A percentile compares a stretch with the other conserved stretches of the same genome.
Conservation (phyloP, 805 yeast species). For the Tetrapisispora taiwanensis region DNA sequence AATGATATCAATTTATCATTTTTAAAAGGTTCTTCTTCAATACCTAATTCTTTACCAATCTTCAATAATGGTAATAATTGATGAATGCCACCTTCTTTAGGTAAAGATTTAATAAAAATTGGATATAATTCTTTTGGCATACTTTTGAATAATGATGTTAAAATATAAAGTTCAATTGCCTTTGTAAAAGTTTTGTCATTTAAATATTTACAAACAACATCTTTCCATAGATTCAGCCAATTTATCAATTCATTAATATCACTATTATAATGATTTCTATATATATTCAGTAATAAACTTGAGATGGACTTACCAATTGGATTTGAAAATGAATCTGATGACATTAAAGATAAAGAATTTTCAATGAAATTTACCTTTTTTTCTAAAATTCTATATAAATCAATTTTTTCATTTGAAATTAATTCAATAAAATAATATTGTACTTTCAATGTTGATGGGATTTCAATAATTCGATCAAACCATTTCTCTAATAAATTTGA, state of each 20-base stretch:
- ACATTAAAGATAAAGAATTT: slow-evolving; percentile 40
- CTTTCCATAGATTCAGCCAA: slow-evolving; percentile 49
- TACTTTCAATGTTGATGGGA: slow-evolving; percentile 47
- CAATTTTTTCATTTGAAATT: slow-evolving; percentile 37
- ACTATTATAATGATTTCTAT: slow-evolving; percentile 22
- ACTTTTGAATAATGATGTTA: slow-evolving; percentile 50
- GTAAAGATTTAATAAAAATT: slow-evolving; percentile 23
- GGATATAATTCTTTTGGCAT: slow-evolving; percentile 36
- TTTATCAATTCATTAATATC: slow-evolving; percentile 4
- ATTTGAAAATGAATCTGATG: slow-evolving; percentile 52
- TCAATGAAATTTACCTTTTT: slow-evolving; percentile 38
- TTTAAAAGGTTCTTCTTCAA: slow-evolving; percentile 42
- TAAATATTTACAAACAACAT: slow-evolving; percentile 30
- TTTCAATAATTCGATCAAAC: slow-evolving; percentile 35
- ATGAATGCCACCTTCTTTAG: slow-evolving; percentile 19
- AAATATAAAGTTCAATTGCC: slow-evolving; percentile 46
- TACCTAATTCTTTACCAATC: slow-evolving; percentile 52
- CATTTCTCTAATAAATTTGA: slow-evolving; percentile 33
- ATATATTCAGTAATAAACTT: slow-evolving; percentile 31
- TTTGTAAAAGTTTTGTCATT: slow-evolving; percentile 27
- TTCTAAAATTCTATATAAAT: slow-evolving; percentile 33
- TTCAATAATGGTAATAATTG: slow-evolving; percentile 46
- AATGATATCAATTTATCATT: slow-evolving; percentile 28
- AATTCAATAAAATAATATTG: slow-evolving; percentile 51
- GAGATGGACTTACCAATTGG: slow-evolving; percentile 51